Base-by-base conservation (phyloP, 2,329 filamentous ascomycete genomes). In the Aspergillus ruber region DNA sequence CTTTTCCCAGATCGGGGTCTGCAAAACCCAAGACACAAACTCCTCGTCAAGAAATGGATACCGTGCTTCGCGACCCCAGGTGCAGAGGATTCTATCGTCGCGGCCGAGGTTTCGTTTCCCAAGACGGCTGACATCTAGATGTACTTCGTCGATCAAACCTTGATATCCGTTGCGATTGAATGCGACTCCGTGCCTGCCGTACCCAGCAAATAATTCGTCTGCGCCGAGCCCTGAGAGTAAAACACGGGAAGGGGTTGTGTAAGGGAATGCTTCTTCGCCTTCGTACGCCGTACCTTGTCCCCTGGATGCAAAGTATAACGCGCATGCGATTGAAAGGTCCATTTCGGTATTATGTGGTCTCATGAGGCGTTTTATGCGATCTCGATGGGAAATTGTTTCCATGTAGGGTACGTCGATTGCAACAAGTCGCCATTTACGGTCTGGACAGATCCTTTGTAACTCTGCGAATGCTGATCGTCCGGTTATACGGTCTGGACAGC, bases 311-410 rank as follows among this genome's bases (percentile, higher is more conserved):
- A 98, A 98, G 67, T 96, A 97, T n/a, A 98, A 75, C 0, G 93
- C 93, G 57, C 81, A 85, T 0, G 88, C 86, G 58, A 98, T 98
- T 3, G 93, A 98, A 1, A 98, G 76, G 60, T 98, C 93, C 93
- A 98, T 98, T 68, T 98, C 93, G 0, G 93, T 98, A 56, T 95
- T 91, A 68, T 98, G 93, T 0, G 93, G 93, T 56, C 86, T 78
- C 65, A 98, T 96, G 15, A 98, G 74, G 2, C 81, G 77, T 33
- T 90, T 79, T 17, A 98, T 80, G 21, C 77, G 77, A 3, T 77
- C 61, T 51, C 88, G 82, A 58, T 95, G 86, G 2, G 77, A 74
- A 39, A 83, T 63, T 0, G 84, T 86, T 57, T 94, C 86, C 5
- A 74, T 63, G 63, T 91, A 96, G 0, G 91, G 86, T 23, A 98